Base-by-base conservation (phyloP, 2,329 filamentous ascomycete genomes). In the Stemphylium vesicarium region DNA sequence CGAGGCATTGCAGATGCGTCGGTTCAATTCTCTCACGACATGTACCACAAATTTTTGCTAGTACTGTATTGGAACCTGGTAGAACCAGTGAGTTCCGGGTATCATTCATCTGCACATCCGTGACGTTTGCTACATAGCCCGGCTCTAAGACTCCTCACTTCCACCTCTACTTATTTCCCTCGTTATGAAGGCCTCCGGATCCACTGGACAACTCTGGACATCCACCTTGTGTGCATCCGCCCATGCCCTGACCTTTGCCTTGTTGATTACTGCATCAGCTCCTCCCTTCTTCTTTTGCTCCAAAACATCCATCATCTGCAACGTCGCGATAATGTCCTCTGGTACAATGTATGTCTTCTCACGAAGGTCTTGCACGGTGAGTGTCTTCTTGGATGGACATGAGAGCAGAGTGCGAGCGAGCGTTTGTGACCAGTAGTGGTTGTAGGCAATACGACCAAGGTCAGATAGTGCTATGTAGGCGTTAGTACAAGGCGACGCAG, bases 361-460 rank as follows among this genome's bases (percentile, higher is more conserved):
- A 48, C 90, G 91, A 67, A 94, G 88, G 53, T 90, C 84, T 42
- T 86, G 83, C 10, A 96, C 80, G 10, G 88, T 88, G 48, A 92
- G 76, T 35, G 73, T 78, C 64, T 80, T 81, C 63, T 79, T 82
- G 11, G 75, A 69, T 4, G 73, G 75, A 40, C 75, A 75, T 8
- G 72, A 59, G n/a, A 84, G 71, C 22, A 87, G 75, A 51, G 78
- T 90, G n/a, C 91, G 82, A 5, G 88, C 88, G 58, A 97, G 87
- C 64, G 95, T 91, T 38, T 89, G 88, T 1, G 88, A 87, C 94
- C 94, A 98, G 76, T 90, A 97, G 5, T 90, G 83, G 64, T 84
- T 83, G 77, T 98, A 98, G 3, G 92, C 92, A 68, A 86, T 89
- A 64, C 86, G 85, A 1, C 94, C 94, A 42, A 96, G 83, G 58